Percentiles rank a stretch among this genome's conserved stretches.
These are phyloP conservation scores for Kurtzmaniella natalensis DNA, from an alignment of 1,139 yeast genomes.

Conservation along the genomic window DNA sequence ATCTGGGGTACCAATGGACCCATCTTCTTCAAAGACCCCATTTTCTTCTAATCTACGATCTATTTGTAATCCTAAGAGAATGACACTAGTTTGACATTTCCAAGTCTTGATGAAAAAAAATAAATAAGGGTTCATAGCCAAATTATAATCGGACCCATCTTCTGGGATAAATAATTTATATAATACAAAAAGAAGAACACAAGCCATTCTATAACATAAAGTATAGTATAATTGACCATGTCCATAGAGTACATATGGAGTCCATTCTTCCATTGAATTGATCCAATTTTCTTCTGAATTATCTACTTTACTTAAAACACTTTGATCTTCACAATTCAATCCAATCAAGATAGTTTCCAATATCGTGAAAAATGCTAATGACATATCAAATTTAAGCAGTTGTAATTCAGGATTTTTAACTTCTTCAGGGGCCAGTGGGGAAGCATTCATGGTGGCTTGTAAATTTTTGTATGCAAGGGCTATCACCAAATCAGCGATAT, in stretches of 20 bases:
- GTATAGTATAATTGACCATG: conserved; percentile 30
- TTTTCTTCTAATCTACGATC: conserved; percentile 44
- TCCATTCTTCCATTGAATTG: conserved; percentile 45
- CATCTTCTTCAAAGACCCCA: conserved; percentile 11
- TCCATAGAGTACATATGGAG: conserved; percentile 39
- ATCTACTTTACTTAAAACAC: conserved; percentile 36
- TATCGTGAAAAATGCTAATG: conserved; percentile 36
- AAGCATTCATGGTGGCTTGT: conserved; percentile 1
- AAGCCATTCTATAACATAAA: conserved; percentile 48
- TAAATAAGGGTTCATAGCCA: conserved; percentile 57
- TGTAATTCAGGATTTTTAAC: conserved; percentile 12
- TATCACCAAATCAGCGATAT: conserved; percentile 48
- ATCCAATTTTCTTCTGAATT: conserved; percentile 43
- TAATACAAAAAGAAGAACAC: conserved; percentile 48
- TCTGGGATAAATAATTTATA: conserved; percentile 44
- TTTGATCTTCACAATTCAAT: conserved; percentile 46
- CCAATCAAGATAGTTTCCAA: conserved; percentile 35
- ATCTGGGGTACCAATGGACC: conserved; percentile 41
- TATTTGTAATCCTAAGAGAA: conserved; percentile 55
- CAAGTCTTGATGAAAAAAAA: conserved; percentile 53
- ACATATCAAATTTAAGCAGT: conserved; percentile 35
- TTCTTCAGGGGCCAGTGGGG: conserved; percentile 1
- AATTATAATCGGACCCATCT: conserved; percentile 24
- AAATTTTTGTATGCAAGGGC: conserved; percentile 27
- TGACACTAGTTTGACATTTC: conserved; percentile 59